Conservation (phyloP, 192 early-diverging fungal species). For the Backusella morwellensis region DNA sequence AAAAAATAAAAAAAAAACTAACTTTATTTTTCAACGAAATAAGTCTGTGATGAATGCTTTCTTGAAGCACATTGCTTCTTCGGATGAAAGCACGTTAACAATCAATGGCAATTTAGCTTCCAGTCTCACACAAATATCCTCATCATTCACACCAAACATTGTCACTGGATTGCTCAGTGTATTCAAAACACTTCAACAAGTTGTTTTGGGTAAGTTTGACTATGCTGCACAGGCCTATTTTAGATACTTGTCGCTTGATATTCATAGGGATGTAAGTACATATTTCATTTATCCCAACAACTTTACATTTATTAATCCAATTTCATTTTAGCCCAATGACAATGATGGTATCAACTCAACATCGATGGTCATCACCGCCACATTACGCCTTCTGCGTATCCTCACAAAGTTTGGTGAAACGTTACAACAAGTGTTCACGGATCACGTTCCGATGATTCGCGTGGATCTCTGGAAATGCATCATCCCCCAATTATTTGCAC, state of each 20-base stretch:
- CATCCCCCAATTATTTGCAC: slow-evolving; percentile 75
- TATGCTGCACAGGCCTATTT: slow-evolving; percentile 11
- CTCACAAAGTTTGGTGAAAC: slow-evolving; percentile 60
- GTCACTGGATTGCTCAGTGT: not conserved
- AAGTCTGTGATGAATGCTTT: not conserved
- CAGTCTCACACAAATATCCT: not conserved
- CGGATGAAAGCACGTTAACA: not conserved
- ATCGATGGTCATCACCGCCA: slow-evolving; percentile 48
- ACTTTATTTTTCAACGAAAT: too few species aligned
- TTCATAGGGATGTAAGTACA: slow-evolving; percentile 8
- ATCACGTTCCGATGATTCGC: slow-evolving; percentile 38
- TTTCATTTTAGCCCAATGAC: not conserved
- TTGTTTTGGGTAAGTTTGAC: slow-evolving; percentile 4
- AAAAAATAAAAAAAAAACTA: not conserved
- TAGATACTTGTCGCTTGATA: slow-evolving; percentile 15
- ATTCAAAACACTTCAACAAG: slow-evolving; percentile 12
- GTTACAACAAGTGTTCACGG: slow-evolving; percentile 43
- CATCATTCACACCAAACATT: not conserved
- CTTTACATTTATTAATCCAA: not conserved
- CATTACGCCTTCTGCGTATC: slow-evolving; percentile 60
- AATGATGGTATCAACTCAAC: slow-evolving; percentile 9
- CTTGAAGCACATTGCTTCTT: not conserved
- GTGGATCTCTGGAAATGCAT: slow-evolving; percentile 61
- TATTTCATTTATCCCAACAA: too few species aligned
- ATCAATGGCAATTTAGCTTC: not conserved